These are phyloP conservation scores for Pythium graminicola DNA, from an alignment of 352 stramenopile genomes.

Conservation along the genomic window DNA sequence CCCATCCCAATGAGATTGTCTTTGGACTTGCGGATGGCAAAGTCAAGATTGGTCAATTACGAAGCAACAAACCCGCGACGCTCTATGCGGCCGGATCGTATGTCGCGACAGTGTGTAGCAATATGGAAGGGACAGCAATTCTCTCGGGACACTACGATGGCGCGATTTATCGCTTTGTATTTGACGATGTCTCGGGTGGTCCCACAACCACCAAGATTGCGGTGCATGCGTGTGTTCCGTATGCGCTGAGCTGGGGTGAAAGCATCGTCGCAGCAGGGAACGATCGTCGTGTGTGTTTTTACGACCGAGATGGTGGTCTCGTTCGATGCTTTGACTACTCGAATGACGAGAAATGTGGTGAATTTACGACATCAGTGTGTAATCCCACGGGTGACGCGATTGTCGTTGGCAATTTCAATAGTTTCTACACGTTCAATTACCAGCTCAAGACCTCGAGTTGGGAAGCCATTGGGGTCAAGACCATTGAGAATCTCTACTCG, in stretches of 20 bases:
- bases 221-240: slow-evolving; percentile 84
- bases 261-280: slow-evolving; percentile 89
- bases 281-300: slow-evolving; percentile 89
- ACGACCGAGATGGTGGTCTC: slow-evolving; percentile 81
- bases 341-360: slow-evolving; percentile 68
- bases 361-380: slow-evolving; percentile 75
- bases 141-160: slow-evolving; percentile 90
- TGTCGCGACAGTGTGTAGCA: slow-evolving; percentile 78
- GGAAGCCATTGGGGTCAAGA: slow-evolving; percentile 76
- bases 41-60: slow-evolving; percentile 90
- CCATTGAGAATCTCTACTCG: slow-evolving; percentile 90
- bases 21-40: slow-evolving; percentile 93
- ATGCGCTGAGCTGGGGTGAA: slow-evolving; percentile 88
- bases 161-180: slow-evolving; percentile 90
- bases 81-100: slow-evolving; percentile 86
- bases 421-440: slow-evolving; percentile 88
- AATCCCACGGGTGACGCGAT: slow-evolving; percentile 90
- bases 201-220: slow-evolving; percentile 83
- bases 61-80: slow-evolving; percentile 89
- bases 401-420: slow-evolving; percentile 92
- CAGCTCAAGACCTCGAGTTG: slow-evolving; percentile 80
- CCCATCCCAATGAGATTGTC: slow-evolving; percentile 90
- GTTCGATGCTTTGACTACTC: slow-evolving; percentile 89
- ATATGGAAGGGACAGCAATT: slow-evolving; percentile 80
- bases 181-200: slow-evolving; percentile 80